Conservation (phyloP, 768 basidiomycete genomes). For the Mycena kentingensis region DNA sequence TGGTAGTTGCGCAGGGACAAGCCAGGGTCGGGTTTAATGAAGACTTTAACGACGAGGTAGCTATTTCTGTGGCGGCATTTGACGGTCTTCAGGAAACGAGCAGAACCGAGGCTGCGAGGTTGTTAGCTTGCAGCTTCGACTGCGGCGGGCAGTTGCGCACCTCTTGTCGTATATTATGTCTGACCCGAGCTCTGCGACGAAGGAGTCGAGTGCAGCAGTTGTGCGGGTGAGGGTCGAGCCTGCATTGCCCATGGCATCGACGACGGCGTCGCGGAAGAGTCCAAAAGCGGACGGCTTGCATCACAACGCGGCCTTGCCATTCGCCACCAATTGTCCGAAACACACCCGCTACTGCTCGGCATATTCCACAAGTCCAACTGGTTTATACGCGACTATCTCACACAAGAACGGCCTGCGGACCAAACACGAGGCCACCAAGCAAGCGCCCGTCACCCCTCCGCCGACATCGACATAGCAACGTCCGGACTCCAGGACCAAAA, state of each 20-base stretch:
- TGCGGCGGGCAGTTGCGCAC: constrained; percentile 41
- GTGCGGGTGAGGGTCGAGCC: constrained; percentile 70
- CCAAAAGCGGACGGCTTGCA: too few relatives aligned
- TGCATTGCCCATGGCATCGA: constrained; percentile 67
- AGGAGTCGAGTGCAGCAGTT: constrained; percentile 84
- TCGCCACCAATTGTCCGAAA: too few relatives aligned
- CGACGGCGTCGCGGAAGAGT: not conserved
- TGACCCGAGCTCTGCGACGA: constrained; percentile 82
- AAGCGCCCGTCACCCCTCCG: too few relatives aligned
- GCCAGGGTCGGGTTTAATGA: constrained; percentile 90
- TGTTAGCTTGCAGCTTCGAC: not conserved
- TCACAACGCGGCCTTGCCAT: too few relatives aligned
- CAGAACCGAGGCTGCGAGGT: constrained; percentile 58
- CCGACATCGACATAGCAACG: too few relatives aligned
- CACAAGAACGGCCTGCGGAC: too few relatives aligned
- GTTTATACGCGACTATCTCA: too few relatives aligned
- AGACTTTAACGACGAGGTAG: constrained; percentile 88
- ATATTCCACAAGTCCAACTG: too few relatives aligned
- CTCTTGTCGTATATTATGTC: constrained; percentile 93
- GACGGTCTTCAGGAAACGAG: constrained; percentile 83
- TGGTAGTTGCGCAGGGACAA: constrained; percentile 75
- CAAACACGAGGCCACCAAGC: too few relatives aligned
- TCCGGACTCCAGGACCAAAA: too few relatives aligned
- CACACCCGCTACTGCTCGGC: too few relatives aligned
- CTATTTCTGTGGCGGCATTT: constrained; percentile 85